phyloP scores from a whole-genome alignment of 768 basidiomycete genomes.

The Termitomyces titanicus region DNA sequence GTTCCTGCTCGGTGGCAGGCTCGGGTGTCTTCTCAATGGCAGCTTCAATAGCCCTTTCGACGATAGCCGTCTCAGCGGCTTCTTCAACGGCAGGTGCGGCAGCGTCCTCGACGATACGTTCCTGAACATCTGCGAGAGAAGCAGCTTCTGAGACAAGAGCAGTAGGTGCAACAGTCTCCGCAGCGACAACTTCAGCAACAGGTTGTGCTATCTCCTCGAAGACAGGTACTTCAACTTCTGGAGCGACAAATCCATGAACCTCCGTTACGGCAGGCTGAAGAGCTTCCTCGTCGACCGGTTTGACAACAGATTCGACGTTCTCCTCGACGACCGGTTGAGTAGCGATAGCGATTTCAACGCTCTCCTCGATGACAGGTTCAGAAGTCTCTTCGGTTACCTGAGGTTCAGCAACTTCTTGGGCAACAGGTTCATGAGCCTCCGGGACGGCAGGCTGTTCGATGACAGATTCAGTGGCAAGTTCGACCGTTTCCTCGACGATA shows the following conservation, averaged over 20 bases:
- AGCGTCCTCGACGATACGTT: constrained; percentile 12
- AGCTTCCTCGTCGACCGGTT: neutral
- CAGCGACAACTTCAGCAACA: constrained; percentile 8
- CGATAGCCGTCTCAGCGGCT: neutral
- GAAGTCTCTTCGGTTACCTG: neutral
- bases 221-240: neutral
- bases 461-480: neutral
- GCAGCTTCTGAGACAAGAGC: no score
- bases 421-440: neutral
- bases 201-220: constrained; percentile 10
- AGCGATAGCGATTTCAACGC: neutral
- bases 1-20: neutral
- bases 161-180: no score
- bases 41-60: neutral
- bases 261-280: neutral
- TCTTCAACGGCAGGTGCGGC: constrained; percentile 12
- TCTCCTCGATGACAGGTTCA: neutral
- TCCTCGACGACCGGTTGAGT: neutral
- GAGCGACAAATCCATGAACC: neutral
- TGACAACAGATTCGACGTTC: neutral
- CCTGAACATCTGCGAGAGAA: no score
- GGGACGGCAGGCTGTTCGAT: neutral
- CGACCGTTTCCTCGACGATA: neutral
- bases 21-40: neutral
- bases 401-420: no score